phyloP scores from a whole-genome alignment of 495 filamentous ascomycete species.

The Neurospora intermedia region DNA sequence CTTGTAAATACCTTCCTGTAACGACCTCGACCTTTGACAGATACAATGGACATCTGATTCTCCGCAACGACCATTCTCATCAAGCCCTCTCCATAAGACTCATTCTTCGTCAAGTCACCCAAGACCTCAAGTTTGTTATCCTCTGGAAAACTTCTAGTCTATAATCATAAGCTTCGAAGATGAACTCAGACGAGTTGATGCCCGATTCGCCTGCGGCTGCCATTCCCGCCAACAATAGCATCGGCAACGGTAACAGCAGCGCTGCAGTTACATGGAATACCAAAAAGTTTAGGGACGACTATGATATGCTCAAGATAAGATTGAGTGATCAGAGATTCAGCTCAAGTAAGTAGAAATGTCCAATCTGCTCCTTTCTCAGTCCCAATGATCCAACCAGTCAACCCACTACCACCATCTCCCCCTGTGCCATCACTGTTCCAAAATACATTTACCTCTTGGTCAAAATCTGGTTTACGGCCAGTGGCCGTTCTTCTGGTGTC shows the following conservation, averaged over 20 bases:
- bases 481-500: background rate
- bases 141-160: background rate
- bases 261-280: constrained; percentile 16
- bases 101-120: background rate
- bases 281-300: constrained; percentile 44
- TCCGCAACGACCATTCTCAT: background rate
- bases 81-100: background rate
- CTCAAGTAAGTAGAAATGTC: constrained; percentile 20
- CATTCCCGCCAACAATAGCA: background rate
- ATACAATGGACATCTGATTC: background rate
- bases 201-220: constrained; percentile 5
- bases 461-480: background rate
- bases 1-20: background rate
- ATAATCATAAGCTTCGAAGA: background rate
- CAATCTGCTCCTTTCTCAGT: background rate
- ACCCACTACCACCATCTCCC: background rate
- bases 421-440: background rate
- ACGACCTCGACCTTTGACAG: background rate
- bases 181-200: constrained; percentile 21
- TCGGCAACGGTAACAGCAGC: constrained; percentile 3
- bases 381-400: background rate
- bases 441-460: background rate
- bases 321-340: constrained; percentile 32
- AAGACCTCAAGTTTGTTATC: background rate
- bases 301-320: constrained; percentile 22